Percentiles rank a stretch among this genome's conserved stretches.
Conservation (phyloP, 306 rosid genomes). For the Cajanus cajan region DNA sequence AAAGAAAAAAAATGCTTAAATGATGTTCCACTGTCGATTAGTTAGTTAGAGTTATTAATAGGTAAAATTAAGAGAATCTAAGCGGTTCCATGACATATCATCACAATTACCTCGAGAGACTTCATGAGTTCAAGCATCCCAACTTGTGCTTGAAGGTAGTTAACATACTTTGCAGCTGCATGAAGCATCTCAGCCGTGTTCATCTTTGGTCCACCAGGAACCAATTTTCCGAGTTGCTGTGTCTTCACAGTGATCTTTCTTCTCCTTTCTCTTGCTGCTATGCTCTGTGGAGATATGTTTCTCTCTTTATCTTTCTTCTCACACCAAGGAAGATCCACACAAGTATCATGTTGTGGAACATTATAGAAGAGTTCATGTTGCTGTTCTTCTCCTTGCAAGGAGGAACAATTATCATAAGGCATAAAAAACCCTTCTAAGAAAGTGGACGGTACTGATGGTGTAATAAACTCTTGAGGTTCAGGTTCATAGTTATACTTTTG, state of each 20-base stretch:
- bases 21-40: too few species aligned
- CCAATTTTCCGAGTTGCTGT: constrained; percentile 68
- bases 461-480: constrained; percentile 6
- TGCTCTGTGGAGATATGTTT: constrained; percentile 56
- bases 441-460: neutral
- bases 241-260: constrained; percentile 78
- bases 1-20: too few species aligned
- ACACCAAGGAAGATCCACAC: neutral
- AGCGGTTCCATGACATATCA: too few species aligned
- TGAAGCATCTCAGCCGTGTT: constrained; percentile 89
- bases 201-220: constrained; percentile 80
- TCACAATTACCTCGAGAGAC: constrained; percentile 30
- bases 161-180: constrained; percentile 70
- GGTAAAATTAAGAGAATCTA: too few species aligned
- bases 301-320: neutral
- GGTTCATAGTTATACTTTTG: constrained; percentile 21
- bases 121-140: constrained; percentile 50
- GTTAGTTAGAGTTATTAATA: too few species aligned
- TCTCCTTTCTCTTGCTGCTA: constrained; percentile 82
- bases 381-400: neutral
- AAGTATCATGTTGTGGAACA: neutral
- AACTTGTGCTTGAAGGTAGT: constrained; percentile 74
- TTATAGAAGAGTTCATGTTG: neutral
- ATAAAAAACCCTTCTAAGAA: constrained; percentile 21
- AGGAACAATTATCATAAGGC: neutral